Evolutionary conservation across 768 basidiomycete genomes (phyloP), one percentile per base, ranked within the genome.

Genomic region (Mycena olivaceomarginata): DNA sequence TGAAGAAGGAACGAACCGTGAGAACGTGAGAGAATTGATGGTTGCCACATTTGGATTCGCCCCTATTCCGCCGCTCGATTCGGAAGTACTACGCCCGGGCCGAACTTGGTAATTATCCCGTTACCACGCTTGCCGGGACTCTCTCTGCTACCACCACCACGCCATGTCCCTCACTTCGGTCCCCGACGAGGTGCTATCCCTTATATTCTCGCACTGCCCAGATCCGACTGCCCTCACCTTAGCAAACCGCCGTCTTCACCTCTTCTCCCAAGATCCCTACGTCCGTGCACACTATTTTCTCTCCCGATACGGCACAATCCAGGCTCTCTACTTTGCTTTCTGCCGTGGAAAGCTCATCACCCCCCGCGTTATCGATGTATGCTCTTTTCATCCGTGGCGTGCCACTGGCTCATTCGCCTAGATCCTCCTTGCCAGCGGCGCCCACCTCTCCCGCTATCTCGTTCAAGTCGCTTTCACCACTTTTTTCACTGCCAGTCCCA

Each of bases 251-350:
- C 93, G 93, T 75, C 89, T 93, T 81, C 83, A 92, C 80, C 82
- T 86, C 13, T 92, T 96, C 85, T 92, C 93, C 13, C 90, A 90
- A 84, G 94, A 94, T 85, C 91, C 94, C 73, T 95, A 95, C 82
- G 91, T 94, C 78, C 90, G 94, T 78, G 94, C 95, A 11, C 91
- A 91, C 82, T 96, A 96, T 85, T 96, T 96, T 84, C 90, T 96
- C 80, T 85, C 88, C 79, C 93, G 94, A 80, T 92, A 94, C 85
- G 95, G 95, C 37, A 88, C 86, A 65, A 89, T 91, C 67, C 91
- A 95, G 81, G 94, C 94, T 67, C 85, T 95, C 81, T 96, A 91
- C 83, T 91, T 92, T 87, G 95, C 95, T n/a, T 85, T 96, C 76
- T 93, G 93, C 22, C 89, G 94, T 74, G 94, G 94, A 22, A 93